Evolutionary conservation across 2,329 filamentous ascomycete species (phyloP).

Genomic region (Botryotinia convoluta): DNA sequence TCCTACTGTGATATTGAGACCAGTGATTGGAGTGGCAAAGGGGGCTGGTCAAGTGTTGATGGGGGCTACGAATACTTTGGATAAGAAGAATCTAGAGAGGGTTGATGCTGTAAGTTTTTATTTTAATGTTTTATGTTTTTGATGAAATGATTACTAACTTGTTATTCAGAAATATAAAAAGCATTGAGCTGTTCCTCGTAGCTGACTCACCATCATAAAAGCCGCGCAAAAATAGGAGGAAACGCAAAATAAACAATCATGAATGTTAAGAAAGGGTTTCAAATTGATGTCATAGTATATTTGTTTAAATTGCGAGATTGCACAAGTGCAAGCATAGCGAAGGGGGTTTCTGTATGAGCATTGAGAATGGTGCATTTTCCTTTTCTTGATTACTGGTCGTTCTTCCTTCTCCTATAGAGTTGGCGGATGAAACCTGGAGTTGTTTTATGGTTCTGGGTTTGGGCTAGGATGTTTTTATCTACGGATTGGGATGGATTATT

Average conservation of each 20-base stretch:
- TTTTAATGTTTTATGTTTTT: constrained; percentile 32
- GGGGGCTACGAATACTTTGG: constrained; percentile 88
- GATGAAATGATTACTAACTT: background rate
- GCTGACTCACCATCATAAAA: background rate
- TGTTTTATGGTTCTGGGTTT: background rate
- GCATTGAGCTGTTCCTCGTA: constrained; percentile 28
- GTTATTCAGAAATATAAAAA: constrained; percentile 40
- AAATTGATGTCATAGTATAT: constrained; percentile 4
- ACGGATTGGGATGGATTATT: background rate
- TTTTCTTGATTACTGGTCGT: background rate
- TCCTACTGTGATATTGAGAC: constrained; percentile 89
- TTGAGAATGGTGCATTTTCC: background rate
- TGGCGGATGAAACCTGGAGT: background rate
- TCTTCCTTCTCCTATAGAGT: background rate
- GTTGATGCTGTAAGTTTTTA: constrained; percentile 79
- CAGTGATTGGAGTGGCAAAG: constrained; percentile 85
- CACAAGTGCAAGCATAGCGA: constrained; percentile 4
- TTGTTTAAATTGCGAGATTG: background rate
- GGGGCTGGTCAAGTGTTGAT: constrained; percentile 85
- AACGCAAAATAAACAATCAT: background rate
- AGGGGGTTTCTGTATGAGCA: constrained; percentile 8
- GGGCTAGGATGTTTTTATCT: background rate
- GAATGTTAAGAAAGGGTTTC: background rate
- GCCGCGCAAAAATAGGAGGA: background rate
- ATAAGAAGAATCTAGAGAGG: constrained; percentile 75